Conservation (phyloP, 352 stramenopile species). For the Phytophthora boehmeriae region DNA sequence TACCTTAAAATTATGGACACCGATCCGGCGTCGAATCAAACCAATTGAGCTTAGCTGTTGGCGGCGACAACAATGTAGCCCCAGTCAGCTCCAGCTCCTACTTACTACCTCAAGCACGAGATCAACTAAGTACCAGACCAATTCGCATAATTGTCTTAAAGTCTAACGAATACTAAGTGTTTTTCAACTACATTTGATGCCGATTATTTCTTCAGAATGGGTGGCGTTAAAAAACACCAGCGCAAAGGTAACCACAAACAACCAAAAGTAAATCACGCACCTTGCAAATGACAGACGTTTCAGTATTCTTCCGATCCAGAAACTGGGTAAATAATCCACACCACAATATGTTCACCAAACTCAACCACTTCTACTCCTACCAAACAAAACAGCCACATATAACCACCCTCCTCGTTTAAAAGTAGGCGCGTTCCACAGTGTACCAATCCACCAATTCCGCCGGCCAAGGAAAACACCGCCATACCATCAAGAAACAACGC, state of each 20-base stretch:
- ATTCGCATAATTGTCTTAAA: no score
- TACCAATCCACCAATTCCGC: no score
- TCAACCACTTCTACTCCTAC: no score
- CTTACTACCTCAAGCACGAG: no score
- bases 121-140: neutral
- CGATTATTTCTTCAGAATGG: slow-evolving; percentile 4
- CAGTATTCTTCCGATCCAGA: neutral
- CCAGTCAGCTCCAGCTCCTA: no score
- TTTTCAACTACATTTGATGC: slow-evolving; percentile 6
- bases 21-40: neutral
- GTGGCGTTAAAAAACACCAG: slow-evolving; percentile 33
- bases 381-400: no score
- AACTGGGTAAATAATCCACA: no score
- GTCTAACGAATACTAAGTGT: slow-evolving; percentile 11
- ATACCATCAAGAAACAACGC: neutral
- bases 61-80: no score
- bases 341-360: no score
- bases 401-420: no score
- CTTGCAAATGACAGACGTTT: neutral
- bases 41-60: neutral
- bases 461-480: neutral
- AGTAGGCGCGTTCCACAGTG: no score
- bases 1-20: slow-evolving; percentile 40
- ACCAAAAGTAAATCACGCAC: slow-evolving; percentile 1
- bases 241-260: neutral